Evolutionary conservation across 1,139 yeast species (phyloP), one percentile per base, ranked within the genome.

Genomic region (Geotrichum macrosporum): DNA sequence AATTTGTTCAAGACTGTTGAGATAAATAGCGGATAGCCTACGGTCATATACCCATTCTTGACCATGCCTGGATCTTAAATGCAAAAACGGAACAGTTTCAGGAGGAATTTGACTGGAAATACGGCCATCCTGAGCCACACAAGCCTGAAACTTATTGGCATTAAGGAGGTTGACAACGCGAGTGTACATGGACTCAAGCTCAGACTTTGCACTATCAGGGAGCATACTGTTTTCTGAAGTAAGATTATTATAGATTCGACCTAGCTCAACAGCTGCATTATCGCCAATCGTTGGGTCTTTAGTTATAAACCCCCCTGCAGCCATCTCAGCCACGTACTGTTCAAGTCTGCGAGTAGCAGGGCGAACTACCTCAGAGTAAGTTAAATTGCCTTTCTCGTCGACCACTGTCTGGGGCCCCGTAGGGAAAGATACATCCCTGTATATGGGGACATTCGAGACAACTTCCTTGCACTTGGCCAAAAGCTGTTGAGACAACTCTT

Each of bases 251-350:
- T 87, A 88, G 55, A 87, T 85, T 64, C 82, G 78, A 42, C 88
- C 80, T 65, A 88, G 77, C 68, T 87, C 96, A 64, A 86, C 92
- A 59, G 80, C 80, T 27, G 65, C 59, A 52, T 64, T 63, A 31
- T 58, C 54, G 55, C 75, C 74, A 61, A 85, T 81, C 44, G 94
- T 78, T 61, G 92, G 87, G 46, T 65, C 66, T 51, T 61, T 63
- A 54, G 97, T 86, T 65, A 86, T 72, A 57, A 80, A 80, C 60
- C 95, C 92, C 70, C 98, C 98, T 63, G 80, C 82, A 47, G 97
- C 95, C 97, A 92, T 89, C 69, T 87, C 96, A 64, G 81, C 78
- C 57, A 92, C 97, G 64, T 92, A 92, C 67, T 89, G 94, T 70
- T 94, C 96, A 56, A 92, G 78, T 68, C 92, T 92, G 71, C 97